Conservation (phyloP, 2,329 filamentous ascomycete species). For the Diplocarpon rosae region DNA sequence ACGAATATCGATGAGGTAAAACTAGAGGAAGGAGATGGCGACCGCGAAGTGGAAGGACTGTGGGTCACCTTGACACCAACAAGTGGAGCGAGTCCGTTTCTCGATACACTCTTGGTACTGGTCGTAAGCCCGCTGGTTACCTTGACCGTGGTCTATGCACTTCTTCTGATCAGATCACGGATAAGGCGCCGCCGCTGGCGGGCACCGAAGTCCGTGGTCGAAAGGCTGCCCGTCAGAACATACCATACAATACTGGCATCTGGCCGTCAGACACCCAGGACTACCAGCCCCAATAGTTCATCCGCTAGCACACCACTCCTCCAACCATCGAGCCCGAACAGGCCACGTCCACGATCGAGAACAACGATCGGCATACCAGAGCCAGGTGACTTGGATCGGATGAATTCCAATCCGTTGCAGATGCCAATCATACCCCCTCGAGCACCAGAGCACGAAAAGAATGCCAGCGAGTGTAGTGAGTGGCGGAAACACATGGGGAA, state of each 20-base stretch:
- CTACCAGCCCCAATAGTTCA: slow-evolving; percentile 51
- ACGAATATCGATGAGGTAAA: slow-evolving; percentile 11
- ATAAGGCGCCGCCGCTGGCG: slow-evolving; percentile 86
- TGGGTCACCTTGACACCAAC: slow-evolving; percentile 96
- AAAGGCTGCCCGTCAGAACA: slow-evolving; percentile 85
- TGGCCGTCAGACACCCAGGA: slow-evolving; percentile 41
- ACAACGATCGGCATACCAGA: slow-evolving; percentile 52
- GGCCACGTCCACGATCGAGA: slow-evolving; percentile 50
- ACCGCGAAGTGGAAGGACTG: slow-evolving; percentile 58
- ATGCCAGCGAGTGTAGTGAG: slow-evolving; percentile 35
- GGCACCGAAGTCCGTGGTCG: slow-evolving; percentile 93
- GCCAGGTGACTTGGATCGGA: slow-evolving; percentile 35
- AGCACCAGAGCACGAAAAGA: slow-evolving; percentile 37
- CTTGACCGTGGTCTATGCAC: slow-evolving; percentile 80
- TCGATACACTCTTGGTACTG: slow-evolving; percentile 92
- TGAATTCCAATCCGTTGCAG: slow-evolving; percentile 30
- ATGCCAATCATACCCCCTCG: slow-evolving; percentile 17
- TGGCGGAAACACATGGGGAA: slow-evolving; percentile 58
- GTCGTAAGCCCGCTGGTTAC: slow-evolving; percentile 90
- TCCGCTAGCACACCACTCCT: slow-evolving; percentile 75
- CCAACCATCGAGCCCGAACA: slow-evolving; percentile 39
- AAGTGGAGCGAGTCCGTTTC: slow-evolving; percentile 81
- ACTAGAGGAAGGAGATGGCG: slow-evolving; percentile 27
- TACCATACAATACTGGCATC: slow-evolving; percentile 73
- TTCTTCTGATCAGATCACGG: slow-evolving; percentile 76